Percentiles rank a stretch among this genome's conserved stretches.
Evolutionary conservation across 2,329 filamentous ascomycete genomes (phyloP).

Genomic region (Aureobasidium sp.): DNA sequence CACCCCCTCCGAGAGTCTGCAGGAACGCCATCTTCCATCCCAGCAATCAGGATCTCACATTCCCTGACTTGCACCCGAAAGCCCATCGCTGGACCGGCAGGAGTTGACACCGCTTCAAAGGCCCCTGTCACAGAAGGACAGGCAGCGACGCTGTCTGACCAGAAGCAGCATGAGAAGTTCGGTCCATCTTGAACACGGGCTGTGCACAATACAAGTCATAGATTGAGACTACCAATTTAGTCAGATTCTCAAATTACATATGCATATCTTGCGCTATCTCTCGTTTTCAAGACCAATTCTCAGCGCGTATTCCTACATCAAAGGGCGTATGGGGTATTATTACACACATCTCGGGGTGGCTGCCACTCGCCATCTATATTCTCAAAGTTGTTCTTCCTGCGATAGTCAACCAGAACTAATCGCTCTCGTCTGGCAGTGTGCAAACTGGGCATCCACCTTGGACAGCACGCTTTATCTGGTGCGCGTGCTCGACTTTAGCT

Average conservation of each 20-base stretch:
- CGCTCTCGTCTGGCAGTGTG: slow-evolving; percentile 16
- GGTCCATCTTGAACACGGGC: background rate
- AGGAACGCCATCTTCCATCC: background rate
- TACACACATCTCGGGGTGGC: background rate
- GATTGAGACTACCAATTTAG: background rate
- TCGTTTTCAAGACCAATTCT: background rate
- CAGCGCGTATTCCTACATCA: slow-evolving; percentile 1
- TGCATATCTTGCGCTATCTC: background rate
- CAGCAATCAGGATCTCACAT: too few relatives aligned
- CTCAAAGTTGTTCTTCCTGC: background rate
- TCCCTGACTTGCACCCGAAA: background rate
- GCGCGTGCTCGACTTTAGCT: slow-evolving; percentile 79
- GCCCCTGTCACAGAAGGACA: background rate
- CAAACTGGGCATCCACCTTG: slow-evolving; percentile 24
- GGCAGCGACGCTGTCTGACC: background rate
- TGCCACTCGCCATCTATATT: background rate
- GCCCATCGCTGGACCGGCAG: too few relatives aligned
- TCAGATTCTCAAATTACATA: background rate
- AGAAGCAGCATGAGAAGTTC: background rate
- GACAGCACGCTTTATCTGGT: slow-evolving; percentile 66
- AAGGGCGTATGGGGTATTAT: background rate
- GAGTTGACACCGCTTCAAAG: background rate
- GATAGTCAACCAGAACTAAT: background rate
- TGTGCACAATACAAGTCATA: background rate
- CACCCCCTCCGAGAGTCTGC: background rate